A percentile compares a stretch with the other conserved stretches of the same genome.
Conservation (phyloP, 768 basidiomycete species). For the Tylopilus plumbeoviolaceoides region DNA sequence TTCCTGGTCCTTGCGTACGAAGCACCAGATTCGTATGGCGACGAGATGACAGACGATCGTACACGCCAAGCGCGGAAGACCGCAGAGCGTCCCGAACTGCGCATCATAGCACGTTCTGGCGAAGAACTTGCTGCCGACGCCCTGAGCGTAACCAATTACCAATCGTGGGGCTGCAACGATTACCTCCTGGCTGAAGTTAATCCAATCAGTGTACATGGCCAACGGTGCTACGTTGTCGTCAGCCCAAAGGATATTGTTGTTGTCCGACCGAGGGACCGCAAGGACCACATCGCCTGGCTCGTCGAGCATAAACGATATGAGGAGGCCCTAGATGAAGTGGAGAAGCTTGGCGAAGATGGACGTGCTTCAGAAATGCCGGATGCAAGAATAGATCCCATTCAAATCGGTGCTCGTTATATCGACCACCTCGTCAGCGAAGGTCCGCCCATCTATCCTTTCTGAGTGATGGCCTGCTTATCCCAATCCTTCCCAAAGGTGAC, state of each 20-base stretch:
- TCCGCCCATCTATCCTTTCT: slow-evolving; percentile 27
- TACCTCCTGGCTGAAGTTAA: slow-evolving; percentile 65
- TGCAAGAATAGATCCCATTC: slow-evolving; percentile 48
- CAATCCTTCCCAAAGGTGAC: slow-evolving; percentile 37
- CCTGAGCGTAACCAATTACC: slow-evolving; percentile 71
- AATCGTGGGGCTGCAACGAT: slow-evolving; percentile 89
- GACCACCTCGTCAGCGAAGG: slow-evolving; percentile 81
- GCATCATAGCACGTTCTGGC: slow-evolving; percentile 83
- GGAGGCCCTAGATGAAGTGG: slow-evolving; percentile 81
- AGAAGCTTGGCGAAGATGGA: slow-evolving; percentile 46
- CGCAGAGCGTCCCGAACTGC: slow-evolving; percentile 90
- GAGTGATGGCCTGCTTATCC: not conserved
- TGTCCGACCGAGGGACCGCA: slow-evolving; percentile 81
- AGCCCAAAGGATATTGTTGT: slow-evolving; percentile 85
- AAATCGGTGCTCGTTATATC: slow-evolving; percentile 85
- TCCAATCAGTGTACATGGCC: slow-evolving; percentile 21
- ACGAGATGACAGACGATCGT: slow-evolving; percentile 71
- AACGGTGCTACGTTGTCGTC: slow-evolving; percentile 72
- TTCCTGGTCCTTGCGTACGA: slow-evolving; percentile 88
- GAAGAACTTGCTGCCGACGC: slow-evolving; percentile 88
- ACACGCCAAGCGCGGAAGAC: slow-evolving; percentile 74
- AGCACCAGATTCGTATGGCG: slow-evolving; percentile 63
- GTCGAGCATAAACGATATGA: slow-evolving; percentile 84
- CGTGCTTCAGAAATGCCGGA: slow-evolving; percentile 31
- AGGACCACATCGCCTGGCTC: slow-evolving; percentile 91